Conservation (phyloP, 2,329 filamentous ascomycete genomes). For the Bertia moriformis region DNA sequence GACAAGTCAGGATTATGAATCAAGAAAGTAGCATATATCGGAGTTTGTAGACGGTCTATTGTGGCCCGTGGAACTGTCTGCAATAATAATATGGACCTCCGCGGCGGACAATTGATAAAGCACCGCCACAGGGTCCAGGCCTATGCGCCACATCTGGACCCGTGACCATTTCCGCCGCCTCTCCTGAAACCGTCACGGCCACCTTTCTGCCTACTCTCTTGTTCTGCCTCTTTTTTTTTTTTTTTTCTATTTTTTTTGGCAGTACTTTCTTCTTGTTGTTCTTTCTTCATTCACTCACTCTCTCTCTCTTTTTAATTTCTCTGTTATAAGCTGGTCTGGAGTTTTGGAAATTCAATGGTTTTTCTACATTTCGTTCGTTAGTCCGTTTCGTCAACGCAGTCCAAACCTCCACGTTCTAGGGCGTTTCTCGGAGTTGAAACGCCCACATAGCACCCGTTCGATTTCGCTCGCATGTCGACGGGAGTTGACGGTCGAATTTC, state of each 20-base stretch:
- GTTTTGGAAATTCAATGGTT: neutral
- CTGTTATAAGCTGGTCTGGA: neutral
- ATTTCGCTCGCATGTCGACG: constrained; percentile 1
- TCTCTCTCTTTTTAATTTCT: too few relatives aligned
- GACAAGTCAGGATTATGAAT: too few relatives aligned
- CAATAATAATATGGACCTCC: too few relatives aligned
- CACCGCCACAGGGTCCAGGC: neutral
- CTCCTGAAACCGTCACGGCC: neutral
- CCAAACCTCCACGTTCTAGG: neutral
- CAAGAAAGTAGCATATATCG: too few relatives aligned
- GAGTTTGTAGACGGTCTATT: too few relatives aligned
- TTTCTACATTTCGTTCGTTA: neutral
- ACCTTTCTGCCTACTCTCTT: neutral
- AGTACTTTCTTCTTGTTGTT: too few relatives aligned
- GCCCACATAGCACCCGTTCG: neutral
- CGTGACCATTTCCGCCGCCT: neutral
- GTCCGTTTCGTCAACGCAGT: neutral
- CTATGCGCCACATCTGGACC: neutral
- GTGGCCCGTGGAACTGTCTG: too few relatives aligned
- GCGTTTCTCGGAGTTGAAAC: neutral
- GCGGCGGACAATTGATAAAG: neutral
- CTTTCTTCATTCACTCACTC: neutral
- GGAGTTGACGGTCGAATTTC: neutral
- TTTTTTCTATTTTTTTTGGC: too few relatives aligned
- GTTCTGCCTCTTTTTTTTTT: neutral